These are phyloP conservation scores for Protea cynaroides DNA, from an alignment of 164 flowering plant genomes.

Conservation along the genomic window DNA sequence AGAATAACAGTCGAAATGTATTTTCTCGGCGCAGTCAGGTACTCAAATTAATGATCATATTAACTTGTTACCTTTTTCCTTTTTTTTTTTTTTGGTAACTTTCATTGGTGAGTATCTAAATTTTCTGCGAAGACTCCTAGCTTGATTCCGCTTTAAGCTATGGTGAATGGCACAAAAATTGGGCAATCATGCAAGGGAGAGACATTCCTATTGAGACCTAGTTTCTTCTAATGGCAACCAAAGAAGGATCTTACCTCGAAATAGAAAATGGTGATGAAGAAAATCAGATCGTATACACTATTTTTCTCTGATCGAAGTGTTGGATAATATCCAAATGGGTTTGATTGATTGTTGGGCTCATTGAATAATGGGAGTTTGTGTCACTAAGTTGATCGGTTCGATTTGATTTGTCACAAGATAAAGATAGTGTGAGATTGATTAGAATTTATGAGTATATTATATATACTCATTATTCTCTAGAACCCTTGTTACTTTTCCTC, in stretches of 20 bases:
- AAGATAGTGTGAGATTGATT: too few species aligned
- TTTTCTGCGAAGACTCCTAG: constrained; percentile 35
- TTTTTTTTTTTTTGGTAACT: background rate
- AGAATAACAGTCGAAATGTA: constrained; percentile 47
- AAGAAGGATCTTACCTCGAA: constrained; percentile 40
- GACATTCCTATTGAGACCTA: constrained; percentile 69
- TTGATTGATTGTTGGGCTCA: too few species aligned
- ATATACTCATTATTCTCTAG: too few species aligned
- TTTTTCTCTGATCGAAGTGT: constrained; percentile 64
- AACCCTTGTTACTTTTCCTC: too few species aligned
- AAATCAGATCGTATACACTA: constrained; percentile 40
- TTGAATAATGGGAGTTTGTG: too few species aligned
- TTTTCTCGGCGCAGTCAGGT: constrained; percentile 35
- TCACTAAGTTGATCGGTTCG: too few species aligned
- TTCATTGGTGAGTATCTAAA: background rate
- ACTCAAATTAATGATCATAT: constrained; percentile 17
- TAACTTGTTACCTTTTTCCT: background rate
- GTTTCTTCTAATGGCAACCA: constrained; percentile 49
- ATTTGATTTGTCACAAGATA: too few species aligned
- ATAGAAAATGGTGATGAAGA: constrained; percentile 28
- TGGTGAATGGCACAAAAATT: constrained; percentile 84
- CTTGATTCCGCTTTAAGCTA: constrained; percentile 64
- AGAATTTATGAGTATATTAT: too few species aligned
- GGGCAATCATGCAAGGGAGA: constrained; percentile 53
- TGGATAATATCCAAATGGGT: too few species aligned